These are phyloP conservation scores for Melocanna baccifera DNA, from an alignment of 176 grass and related monocot species.

Conservation along the genomic window DNA sequence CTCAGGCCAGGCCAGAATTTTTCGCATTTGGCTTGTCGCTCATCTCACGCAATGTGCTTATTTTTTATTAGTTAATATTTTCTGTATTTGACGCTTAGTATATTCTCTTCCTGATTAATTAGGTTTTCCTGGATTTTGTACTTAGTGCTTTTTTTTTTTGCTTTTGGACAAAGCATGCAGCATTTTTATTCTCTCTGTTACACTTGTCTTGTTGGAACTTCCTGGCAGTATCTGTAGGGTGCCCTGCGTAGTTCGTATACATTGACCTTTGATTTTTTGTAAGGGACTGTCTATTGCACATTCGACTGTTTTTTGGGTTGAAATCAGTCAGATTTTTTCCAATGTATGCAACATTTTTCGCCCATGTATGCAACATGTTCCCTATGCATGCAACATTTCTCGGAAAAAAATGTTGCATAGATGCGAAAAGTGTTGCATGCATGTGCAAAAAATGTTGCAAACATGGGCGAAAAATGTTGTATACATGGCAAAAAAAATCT, in stretches of 20 bases:
- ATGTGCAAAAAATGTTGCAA: too few species aligned
- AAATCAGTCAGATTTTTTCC: too few species aligned
- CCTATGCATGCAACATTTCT: too few species aligned
- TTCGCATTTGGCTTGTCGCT: not conserved
- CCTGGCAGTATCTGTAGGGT: not conserved
- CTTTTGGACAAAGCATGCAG: not conserved
- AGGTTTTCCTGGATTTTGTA: not conserved
- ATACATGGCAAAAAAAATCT: too few species aligned
- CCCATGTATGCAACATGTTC: too few species aligned
- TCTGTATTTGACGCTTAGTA: not conserved
- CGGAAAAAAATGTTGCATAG: too few species aligned
- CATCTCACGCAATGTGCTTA: not conserved
- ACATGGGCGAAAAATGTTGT: too few species aligned
- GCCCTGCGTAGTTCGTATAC: not conserved
- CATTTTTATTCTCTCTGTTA: not conserved
- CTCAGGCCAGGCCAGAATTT: not conserved
- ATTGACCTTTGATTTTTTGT: not conserved
- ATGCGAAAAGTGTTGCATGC: too few species aligned
- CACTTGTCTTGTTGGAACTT: not conserved
- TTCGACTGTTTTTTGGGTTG: too few species aligned
- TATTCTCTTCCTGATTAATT: not conserved
- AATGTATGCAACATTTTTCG: too few species aligned
- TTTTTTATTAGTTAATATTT: constrained; percentile 7
- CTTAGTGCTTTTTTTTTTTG: not conserved
- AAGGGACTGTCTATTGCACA: too few species aligned